Evolutionary conservation across 2,329 filamentous ascomycete species (phyloP).

Genomic region (Cladosporium cucumerinum): DNA sequence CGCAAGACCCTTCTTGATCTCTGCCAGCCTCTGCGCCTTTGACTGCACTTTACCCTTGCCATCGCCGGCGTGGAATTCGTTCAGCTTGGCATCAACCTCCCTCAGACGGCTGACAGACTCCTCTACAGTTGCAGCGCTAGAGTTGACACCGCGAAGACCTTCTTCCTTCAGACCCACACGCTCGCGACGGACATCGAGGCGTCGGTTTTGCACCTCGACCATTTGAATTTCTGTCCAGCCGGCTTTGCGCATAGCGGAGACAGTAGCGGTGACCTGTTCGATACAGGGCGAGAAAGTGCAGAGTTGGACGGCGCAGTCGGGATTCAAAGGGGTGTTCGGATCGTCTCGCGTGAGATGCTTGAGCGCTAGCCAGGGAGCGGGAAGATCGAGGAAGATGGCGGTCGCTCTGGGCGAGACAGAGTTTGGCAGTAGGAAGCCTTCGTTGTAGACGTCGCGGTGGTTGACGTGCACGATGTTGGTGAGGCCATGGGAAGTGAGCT

Average conservation of each 20-base stretch:
- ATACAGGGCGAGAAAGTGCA: constrained; percentile 98
- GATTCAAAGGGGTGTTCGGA: constrained; percentile 59
- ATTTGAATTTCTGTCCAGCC: constrained; percentile 93
- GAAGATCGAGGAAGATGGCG: constrained; percentile 74
- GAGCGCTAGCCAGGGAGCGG: constrained; percentile 76
- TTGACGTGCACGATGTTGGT: constrained; percentile 66
- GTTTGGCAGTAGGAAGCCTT: constrained; percentile 61
- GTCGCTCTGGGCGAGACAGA: constrained; percentile 55
- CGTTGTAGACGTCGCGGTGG: constrained; percentile 74
- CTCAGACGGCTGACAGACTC: constrained; percentile 74
- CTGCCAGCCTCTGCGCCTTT: constrained; percentile 32
- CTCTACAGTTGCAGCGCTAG: constrained; percentile 68
- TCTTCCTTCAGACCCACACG: constrained; percentile 71
- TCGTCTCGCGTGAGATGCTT: constrained; percentile 64
- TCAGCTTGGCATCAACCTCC: constrained; percentile 67
- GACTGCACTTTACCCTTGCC: constrained; percentile 26
- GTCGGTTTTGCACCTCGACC: constrained; percentile 80
- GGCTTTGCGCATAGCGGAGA: constrained; percentile 72
- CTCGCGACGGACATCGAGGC: constrained; percentile 78
- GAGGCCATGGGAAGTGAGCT: constrained; percentile 66
- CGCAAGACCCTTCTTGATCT: constrained; percentile 35
- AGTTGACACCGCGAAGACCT: constrained; percentile 62
- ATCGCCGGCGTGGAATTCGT: constrained; percentile 56
- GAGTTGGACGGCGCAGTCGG: constrained; percentile 68
- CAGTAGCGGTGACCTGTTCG: constrained; percentile 86